Conservation (phyloP, 1,139 yeast genomes). For the Eremothecium gossypii region DNA sequence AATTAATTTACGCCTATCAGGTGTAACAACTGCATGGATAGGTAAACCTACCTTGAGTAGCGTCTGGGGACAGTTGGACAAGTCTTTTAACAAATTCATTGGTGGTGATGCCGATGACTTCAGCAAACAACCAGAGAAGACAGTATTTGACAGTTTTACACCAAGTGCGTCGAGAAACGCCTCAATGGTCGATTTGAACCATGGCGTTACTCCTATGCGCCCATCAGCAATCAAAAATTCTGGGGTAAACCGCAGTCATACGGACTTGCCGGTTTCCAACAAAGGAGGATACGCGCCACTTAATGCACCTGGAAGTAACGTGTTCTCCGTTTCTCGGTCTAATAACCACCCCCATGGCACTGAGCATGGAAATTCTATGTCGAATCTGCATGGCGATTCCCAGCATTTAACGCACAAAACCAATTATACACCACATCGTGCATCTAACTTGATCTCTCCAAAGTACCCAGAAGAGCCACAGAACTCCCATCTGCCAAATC, state of each 20-base stretch:
- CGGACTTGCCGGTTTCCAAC: not conserved
- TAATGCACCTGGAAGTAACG: not conserved
- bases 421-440: not conserved
- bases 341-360: not conserved
- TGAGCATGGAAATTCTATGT: not conserved
- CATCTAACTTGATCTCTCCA: not conserved
- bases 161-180: conserved; percentile 40
- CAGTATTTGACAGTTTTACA: conserved; percentile 66
- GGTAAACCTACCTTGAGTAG: conserved; percentile 73
- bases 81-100: conserved; percentile 71
- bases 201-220: conserved; percentile 31
- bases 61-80: conserved; percentile 81
- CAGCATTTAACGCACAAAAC: not conserved
- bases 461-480: not conserved
- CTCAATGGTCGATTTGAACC: conserved; percentile 24
- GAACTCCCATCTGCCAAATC: not conserved
- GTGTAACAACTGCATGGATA: conserved; percentile 32
- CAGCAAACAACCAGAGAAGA: conserved; percentile 31
- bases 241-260: not conserved
- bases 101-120: conserved; percentile 65
- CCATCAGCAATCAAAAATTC: conserved; percentile 15
- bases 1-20: conserved; percentile 20
- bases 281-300: not conserved
- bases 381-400: not conserved
- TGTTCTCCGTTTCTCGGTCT: not conserved